These are phyloP conservation scores for Myriosclerotinia curreyana DNA, from an alignment of 2,329 filamentous ascomycete genomes.

Conservation along the genomic window DNA sequence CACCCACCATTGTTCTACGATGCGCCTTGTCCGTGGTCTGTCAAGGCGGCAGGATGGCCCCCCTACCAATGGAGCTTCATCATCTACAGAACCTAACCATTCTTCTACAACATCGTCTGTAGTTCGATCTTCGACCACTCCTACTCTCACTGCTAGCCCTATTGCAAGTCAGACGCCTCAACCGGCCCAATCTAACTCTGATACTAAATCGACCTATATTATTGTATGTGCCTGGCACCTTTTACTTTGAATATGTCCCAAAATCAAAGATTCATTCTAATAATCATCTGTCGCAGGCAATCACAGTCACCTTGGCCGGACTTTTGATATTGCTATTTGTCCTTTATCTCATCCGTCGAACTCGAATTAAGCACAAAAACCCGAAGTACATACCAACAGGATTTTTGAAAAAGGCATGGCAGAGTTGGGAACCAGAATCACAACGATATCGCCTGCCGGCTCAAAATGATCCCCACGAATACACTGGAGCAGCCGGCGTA, in stretches of 20 bases:
- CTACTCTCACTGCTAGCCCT: not conserved
- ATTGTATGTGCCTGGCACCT: conserved; percentile 18
- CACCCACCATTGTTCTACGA: conserved; percentile 17
- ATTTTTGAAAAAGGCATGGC: conserved; percentile 51
- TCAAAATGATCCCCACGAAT: conserved; percentile 43
- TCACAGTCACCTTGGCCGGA: conserved; percentile 24
- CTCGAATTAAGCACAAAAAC: conserved; percentile 45
- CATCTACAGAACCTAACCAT: conserved; percentile 1
- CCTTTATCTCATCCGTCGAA: conserved; percentile 38
- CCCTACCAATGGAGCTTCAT: conserved; percentile 13
- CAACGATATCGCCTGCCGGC: conserved; percentile 29
- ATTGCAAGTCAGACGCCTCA: not conserved
- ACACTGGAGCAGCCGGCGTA: conserved; percentile 36
- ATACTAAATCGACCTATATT: conserved; percentile 14
- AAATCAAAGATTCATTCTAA: not conserved
- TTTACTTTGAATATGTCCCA: not conserved
- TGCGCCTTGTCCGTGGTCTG: conserved; percentile 8
- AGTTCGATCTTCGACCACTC: not conserved
- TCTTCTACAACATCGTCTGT: conserved; percentile 3
- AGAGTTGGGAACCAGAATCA: conserved; percentile 45
- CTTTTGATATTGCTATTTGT: conserved; percentile 29
- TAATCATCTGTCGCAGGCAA: conserved; percentile 18
- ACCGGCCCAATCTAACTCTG: not conserved
- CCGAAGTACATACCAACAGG: conserved; percentile 52
- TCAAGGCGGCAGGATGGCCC: conserved; percentile 19